phyloP scores from a whole-genome alignment of 2,329 filamentous ascomycete genomes.

The Neobulgaria alba region DNA sequence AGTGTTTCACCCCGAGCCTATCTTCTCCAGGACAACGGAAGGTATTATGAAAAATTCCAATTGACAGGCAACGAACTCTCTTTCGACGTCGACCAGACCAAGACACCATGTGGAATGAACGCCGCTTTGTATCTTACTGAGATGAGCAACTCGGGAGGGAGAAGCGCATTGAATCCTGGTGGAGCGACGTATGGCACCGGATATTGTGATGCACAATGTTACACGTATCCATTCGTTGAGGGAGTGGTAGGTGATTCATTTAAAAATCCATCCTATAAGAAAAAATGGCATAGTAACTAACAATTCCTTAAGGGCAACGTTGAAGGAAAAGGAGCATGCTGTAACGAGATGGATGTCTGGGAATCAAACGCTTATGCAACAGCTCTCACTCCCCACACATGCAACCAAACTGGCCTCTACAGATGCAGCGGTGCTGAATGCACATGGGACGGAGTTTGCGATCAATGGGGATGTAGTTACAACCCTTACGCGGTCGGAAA shows the following conservation, averaged over 20 bases:
- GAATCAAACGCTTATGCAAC: conserved; percentile 49
- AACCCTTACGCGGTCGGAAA: conserved; percentile 34
- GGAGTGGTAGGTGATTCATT: conserved; percentile 38
- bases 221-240: conserved; percentile 43
- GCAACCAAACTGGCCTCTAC: conserved; percentile 35
- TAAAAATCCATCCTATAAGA: no score
- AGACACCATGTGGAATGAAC: conserved; percentile 60
- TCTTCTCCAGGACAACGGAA: conserved; percentile 28
- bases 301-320: conserved; percentile 33
- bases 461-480: conserved; percentile 37
- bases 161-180: conserved; percentile 31
- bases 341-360: conserved; percentile 58
- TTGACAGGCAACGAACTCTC: conserved; percentile 59
- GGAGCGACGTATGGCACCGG: conserved; percentile 48
- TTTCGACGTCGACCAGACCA: conserved; percentile 62
- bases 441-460: conserved; percentile 37
- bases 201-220: conserved; percentile 55
- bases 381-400: conserved; percentile 50
- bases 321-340: conserved; percentile 45
- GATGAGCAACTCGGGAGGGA: conserved; percentile 56
- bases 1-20: conserved; percentile 26
- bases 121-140: conserved; percentile 58
- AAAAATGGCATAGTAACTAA: no score
- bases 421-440: conserved; percentile 35
- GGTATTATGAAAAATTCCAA: conserved; percentile 57